Percentiles rank a stretch among this genome's conserved stretches.
These are phyloP conservation scores for Dictyostelium intermedium DNA, from an alignment of 78 protist genomes.

Conservation along the genomic window DNA sequence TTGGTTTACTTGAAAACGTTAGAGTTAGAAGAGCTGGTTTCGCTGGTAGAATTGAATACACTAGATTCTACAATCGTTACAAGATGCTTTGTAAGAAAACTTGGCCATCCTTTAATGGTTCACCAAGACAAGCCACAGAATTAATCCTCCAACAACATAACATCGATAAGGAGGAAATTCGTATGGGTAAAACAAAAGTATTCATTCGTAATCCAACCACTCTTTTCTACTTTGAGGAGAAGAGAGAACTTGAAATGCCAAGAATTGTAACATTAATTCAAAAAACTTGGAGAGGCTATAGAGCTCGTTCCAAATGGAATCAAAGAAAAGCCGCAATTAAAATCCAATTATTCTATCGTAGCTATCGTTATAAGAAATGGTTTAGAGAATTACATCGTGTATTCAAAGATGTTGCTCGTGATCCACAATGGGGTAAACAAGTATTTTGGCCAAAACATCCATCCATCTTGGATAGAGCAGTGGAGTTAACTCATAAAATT, in stretches of 20 bases:
- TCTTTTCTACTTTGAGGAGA: slow-evolving; percentile 82
- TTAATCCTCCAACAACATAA: slow-evolving; percentile 43
- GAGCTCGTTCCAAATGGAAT: slow-evolving; percentile 43
- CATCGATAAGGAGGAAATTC: slow-evolving; percentile 49
- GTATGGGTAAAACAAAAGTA: slow-evolving; percentile 91
- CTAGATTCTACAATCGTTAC: slow-evolving; percentile 85
- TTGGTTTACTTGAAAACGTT: slow-evolving; percentile 94
- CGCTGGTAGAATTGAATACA: slow-evolving; percentile 90
- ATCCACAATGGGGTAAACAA: slow-evolving; percentile 52
- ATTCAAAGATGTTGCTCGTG: slow-evolving; percentile 19
- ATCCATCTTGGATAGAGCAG: slow-evolving; percentile 24
- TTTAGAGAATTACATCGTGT: slow-evolving; percentile 47
- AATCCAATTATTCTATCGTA: slow-evolving; percentile 72
- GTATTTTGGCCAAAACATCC: slow-evolving; percentile 69
- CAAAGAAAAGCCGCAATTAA: slow-evolving; percentile 57
- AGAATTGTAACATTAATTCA: slow-evolving; percentile 84
- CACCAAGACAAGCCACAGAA: slow-evolving; percentile 25
- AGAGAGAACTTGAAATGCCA: slow-evolving; percentile 67
- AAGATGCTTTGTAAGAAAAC: slow-evolving; percentile 78
- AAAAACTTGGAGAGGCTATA: slow-evolving; percentile 76
- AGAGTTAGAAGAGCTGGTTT: slow-evolving; percentile 96
- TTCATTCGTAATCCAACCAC: slow-evolving; percentile 88
- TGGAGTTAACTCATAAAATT: slow-evolving; percentile 46
- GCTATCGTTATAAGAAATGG: slow-evolving; percentile 44
- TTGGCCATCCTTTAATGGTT: slow-evolving; percentile 74